These are phyloP conservation scores for Botrytis porri DNA, from an alignment of 2,329 filamentous ascomycete species.

Conservation along the genomic window DNA sequence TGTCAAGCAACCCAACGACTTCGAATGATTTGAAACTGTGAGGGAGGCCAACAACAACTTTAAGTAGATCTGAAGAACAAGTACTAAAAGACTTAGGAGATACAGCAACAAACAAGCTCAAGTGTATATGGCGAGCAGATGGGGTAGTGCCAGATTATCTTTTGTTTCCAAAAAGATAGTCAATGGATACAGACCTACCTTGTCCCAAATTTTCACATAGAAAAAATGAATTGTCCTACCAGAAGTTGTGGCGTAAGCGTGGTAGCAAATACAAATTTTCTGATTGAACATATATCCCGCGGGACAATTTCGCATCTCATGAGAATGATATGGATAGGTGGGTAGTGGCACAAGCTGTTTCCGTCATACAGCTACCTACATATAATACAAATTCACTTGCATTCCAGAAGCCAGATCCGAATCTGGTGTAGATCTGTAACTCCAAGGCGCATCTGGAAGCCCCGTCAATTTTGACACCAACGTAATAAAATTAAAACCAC, in stretches of 20 bases:
- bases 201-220: neutral
- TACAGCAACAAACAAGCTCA: neutral
- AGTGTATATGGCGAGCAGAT: neutral
- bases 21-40: neutral
- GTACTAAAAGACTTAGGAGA: neutral
- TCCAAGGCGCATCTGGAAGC: neutral
- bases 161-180: neutral
- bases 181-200: neutral
- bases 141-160: constrained; percentile 1
- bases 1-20: neutral
- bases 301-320: neutral
- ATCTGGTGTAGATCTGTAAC: neutral
- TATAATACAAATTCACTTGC: neutral
- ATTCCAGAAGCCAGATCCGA: neutral
- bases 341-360: neutral
- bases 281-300: neutral
- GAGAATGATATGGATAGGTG: neutral
- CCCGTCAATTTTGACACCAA: neutral
- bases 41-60: neutral
- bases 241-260: neutral
- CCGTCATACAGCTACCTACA: constrained; percentile 1
- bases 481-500: neutral
- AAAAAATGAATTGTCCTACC: neutral
- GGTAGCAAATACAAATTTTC: neutral
- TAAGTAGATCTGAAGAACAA: neutral